Conservation (phyloP, 768 basidiomycete genomes). For the Leccinum ochraceum region DNA sequence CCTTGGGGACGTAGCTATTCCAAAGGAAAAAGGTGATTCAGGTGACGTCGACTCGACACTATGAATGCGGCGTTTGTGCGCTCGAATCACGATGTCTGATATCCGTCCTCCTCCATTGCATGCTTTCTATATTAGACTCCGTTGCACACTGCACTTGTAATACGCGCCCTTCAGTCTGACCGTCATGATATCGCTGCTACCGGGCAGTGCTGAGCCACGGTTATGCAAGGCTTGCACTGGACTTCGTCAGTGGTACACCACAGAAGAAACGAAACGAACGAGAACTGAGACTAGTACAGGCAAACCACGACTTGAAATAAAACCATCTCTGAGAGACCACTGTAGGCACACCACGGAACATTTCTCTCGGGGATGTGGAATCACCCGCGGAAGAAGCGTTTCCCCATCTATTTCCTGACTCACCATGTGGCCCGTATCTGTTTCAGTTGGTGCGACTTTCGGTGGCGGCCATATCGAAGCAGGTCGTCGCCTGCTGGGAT, state of each 20-base stretch:
- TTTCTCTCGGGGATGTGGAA: neutral
- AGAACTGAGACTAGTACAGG: neutral
- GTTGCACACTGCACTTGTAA: conserved; percentile 6
- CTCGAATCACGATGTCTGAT: neutral
- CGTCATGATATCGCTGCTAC: neutral
- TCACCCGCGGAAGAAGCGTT: neutral
- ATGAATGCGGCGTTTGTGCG: neutral
- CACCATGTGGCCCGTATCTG: neutral
- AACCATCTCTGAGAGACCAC: neutral
- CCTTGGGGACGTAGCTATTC: conserved; percentile 39
- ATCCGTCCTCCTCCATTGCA: conserved; percentile 1
- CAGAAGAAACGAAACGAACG: neutral
- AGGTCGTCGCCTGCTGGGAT: neutral
- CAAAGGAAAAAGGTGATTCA: conserved; percentile 32
- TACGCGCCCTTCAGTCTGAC: neutral
- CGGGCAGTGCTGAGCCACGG: neutral
- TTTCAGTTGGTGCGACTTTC: neutral
- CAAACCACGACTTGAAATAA: neutral
- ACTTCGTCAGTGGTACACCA: neutral
- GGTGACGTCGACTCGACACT: neutral
- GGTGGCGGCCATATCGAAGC: neutral
- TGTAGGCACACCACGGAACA: neutral
- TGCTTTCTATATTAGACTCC: conserved; percentile 6
- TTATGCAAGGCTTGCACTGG: neutral
- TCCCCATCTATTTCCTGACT: neutral